Evolutionary conservation across 176 grass and related monocot genomes (phyloP).

Genomic region (Cymbopogon citratus): DNA sequence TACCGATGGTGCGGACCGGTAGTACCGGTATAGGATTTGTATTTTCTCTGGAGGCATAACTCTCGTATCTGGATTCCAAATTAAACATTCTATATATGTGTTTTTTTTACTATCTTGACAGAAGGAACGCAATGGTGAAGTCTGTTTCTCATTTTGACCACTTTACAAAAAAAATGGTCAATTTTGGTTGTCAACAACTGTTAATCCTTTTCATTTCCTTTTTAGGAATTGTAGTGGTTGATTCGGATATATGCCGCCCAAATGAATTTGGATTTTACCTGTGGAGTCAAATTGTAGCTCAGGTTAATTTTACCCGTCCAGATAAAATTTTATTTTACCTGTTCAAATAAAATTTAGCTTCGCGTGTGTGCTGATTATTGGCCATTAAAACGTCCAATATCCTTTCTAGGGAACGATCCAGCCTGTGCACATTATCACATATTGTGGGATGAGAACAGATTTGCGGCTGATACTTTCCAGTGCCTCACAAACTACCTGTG

Average conservation of each 20-base stretch:
- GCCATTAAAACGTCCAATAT: neutral
- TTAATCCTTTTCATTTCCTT: too few relatives aligned
- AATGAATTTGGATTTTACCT: slow-evolving; percentile 86
- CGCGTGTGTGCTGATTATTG: neutral
- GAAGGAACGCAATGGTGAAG: too few relatives aligned
- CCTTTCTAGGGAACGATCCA: slow-evolving; percentile 56
- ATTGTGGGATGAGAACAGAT: slow-evolving; percentile 87
- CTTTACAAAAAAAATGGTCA: too few relatives aligned
- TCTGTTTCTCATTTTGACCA: too few relatives aligned
- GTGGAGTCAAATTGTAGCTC: slow-evolving; percentile 70
- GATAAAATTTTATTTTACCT: neutral
- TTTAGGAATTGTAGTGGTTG: slow-evolving; percentile 55
- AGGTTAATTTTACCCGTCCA: slow-evolving; percentile 30
- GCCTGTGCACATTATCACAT: slow-evolving; percentile 70
- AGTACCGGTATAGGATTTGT: too few relatives aligned
- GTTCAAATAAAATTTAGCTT: neutral
- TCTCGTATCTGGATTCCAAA: too few relatives aligned
- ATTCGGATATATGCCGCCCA: slow-evolving; percentile 69
- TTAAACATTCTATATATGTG: too few relatives aligned
- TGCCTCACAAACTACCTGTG: slow-evolving; percentile 49
- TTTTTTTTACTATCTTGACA: too few relatives aligned
- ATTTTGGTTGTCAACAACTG: too few relatives aligned
- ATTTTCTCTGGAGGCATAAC: too few relatives aligned
- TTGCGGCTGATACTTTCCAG: slow-evolving; percentile 58
- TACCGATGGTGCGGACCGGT: too few relatives aligned